These are phyloP conservation scores for Phytophthora tubulina DNA, from an alignment of 352 stramenopile species.

Conservation along the genomic window DNA sequence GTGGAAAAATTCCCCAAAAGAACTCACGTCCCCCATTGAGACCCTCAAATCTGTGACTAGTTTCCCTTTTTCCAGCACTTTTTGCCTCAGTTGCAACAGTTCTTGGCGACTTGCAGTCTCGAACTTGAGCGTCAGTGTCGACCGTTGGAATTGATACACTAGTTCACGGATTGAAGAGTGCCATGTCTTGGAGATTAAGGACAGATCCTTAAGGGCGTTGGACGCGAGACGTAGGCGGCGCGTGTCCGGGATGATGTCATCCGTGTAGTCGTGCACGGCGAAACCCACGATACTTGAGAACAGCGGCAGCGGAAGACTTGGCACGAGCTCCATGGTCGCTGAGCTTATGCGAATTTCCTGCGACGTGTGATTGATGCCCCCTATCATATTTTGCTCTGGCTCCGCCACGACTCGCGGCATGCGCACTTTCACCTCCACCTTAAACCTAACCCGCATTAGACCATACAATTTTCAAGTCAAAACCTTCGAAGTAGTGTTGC, in stretches of 20 bases:
- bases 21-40: conserved; percentile 29
- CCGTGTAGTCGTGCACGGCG: conserved; percentile 12
- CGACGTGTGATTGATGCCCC: no score
- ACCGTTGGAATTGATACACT: conserved; percentile 18
- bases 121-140: conserved; percentile 36
- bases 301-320: conserved; percentile 12
- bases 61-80: conserved; percentile 19
- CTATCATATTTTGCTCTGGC: no score
- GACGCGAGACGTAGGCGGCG: neutral
- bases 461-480: no score
- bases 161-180: conserved; percentile 29
- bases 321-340: conserved; percentile 12
- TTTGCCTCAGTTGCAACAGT: conserved; percentile 21
- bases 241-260: conserved; percentile 16
- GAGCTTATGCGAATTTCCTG: no score
- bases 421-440: no score
- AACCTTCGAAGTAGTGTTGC: no score
- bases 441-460: no score
- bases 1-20: conserved; percentile 33
- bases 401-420: no score
- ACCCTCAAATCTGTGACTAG: conserved; percentile 39
- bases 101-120: conserved; percentile 30
- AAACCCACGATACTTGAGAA: conserved; percentile 13
- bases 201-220: conserved; percentile 17
- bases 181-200: conserved; percentile 43